Evolutionary conservation across 495 filamentous ascomycete species (phyloP).

Genomic region (Pseudoneurospora amorphoporcata): DNA sequence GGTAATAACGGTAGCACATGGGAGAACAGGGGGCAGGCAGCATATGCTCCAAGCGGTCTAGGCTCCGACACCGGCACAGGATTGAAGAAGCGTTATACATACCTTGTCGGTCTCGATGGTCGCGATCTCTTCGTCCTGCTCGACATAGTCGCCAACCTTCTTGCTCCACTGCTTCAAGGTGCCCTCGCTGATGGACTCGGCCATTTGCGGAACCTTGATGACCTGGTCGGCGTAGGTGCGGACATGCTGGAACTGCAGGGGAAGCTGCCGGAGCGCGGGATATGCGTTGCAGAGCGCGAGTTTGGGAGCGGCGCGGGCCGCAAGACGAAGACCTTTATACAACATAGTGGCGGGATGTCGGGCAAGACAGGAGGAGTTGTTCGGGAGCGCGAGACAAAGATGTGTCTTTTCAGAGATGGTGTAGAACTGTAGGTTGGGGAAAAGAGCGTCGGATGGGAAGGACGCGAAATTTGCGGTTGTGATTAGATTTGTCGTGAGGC

Average conservation of each 20-base stretch:
- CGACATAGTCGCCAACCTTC: conserved; percentile 88
- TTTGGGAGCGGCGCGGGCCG: conserved; percentile 34
- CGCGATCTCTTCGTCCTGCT: conserved; percentile 94
- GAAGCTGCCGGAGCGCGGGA: conserved; percentile 33
- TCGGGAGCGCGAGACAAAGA: not conserved
- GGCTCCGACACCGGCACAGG: not conserved
- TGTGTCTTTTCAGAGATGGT: not conserved
- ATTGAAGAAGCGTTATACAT: conserved; percentile 12
- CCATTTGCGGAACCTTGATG: conserved; percentile 96
- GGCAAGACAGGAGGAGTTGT: not conserved
- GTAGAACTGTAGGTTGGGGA: not conserved
- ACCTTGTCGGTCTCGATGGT: conserved; percentile 99
- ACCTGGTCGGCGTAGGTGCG: conserved; percentile 60
- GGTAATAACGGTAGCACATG: not conserved
- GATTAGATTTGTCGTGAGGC: not conserved
- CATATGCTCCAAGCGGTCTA: not conserved
- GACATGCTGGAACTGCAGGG: conserved; percentile 39
- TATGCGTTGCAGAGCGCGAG: conserved; percentile 17
- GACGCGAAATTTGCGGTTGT: not conserved
- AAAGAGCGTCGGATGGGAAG: not conserved
- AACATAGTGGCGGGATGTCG: conserved; percentile 28
- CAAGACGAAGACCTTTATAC: conserved; percentile 38
- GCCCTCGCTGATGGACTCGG: conserved; percentile 96
- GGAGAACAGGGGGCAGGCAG: not conserved
- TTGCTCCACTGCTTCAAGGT: conserved; percentile 95